These are phyloP conservation scores for Paramecium sexaurelia DNA, from an alignment of 73 alveolate species.

Conservation along the genomic window DNA sequence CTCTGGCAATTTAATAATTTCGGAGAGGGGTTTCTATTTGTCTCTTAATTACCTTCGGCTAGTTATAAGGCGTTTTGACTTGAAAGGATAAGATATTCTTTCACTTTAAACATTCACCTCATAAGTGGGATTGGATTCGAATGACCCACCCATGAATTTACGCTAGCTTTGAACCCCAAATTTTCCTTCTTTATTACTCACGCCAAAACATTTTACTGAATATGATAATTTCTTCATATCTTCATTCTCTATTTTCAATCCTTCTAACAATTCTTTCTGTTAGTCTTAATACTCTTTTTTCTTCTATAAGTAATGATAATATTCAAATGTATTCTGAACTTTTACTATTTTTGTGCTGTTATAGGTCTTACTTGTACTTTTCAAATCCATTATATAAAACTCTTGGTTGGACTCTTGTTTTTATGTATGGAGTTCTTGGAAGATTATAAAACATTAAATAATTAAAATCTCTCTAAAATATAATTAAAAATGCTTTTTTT, in stretches of 20 bases:
- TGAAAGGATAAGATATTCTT: conserved; percentile 30
- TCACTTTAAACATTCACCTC: conserved; percentile 34
- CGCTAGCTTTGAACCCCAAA: conserved; percentile 25
- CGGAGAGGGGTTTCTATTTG: conserved; percentile 33
- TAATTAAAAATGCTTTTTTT: not conserved
- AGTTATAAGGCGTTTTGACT: not conserved
- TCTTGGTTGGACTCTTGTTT: not conserved
- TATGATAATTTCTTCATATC: not conserved
- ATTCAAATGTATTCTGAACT: conserved; percentile 6
- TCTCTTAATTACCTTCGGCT: conserved; percentile 20
- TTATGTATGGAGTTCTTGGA: conserved; percentile 14
- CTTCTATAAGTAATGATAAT: not conserved
- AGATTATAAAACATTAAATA: not conserved
- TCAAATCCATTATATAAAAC: not conserved
- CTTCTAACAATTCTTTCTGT: not conserved
- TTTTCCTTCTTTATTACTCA: not conserved
- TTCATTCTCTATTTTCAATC: not conserved
- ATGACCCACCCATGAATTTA: conserved; percentile 16
- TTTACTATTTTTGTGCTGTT: not conserved
- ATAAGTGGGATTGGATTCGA: not conserved
- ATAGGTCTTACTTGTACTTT: not conserved
- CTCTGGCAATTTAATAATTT: not conserved
- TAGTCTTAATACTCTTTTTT: not conserved
- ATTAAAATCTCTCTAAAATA: not conserved
- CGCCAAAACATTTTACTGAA: conserved; percentile 36